Percentiles rank a stretch among this genome's conserved stretches.
These are phyloP conservation scores for Phytophthora hibernalis DNA, from an alignment of 352 stramenopile species.

Conservation along the genomic window DNA sequence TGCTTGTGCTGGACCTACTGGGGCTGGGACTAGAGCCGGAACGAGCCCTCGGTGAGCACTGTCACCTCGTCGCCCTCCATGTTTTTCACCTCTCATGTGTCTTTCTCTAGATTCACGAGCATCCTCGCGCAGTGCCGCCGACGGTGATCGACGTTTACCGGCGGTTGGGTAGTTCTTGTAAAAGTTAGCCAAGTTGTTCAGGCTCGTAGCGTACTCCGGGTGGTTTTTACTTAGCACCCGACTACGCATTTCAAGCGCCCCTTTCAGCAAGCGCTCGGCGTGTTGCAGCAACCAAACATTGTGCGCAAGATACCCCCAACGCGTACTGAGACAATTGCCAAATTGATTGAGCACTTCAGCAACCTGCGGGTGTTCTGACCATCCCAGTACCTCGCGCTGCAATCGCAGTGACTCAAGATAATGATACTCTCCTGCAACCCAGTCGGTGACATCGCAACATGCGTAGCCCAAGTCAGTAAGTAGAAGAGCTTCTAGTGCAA, in stretches of 20 bases:
- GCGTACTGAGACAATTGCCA: constrained; percentile 78
- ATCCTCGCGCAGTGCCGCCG: constrained; percentile 31
- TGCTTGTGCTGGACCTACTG: constrained; percentile 45
- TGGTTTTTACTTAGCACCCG: constrained; percentile 78
- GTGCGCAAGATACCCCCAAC: constrained; percentile 72
- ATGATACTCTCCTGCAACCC: constrained; percentile 77
- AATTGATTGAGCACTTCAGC: constrained; percentile 85
- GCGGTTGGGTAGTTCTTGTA: constrained; percentile 74
- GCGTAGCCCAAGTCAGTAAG: constrained; percentile 82
- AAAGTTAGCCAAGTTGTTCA: constrained; percentile 89
- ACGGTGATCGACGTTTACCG: constrained; percentile 40
- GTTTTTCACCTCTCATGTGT: constrained; percentile 23
- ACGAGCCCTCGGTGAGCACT: constrained; percentile 15
- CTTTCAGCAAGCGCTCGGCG: constrained; percentile 73
- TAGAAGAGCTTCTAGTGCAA: constrained; percentile 76
- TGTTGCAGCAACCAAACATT: constrained; percentile 85
- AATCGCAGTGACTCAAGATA: constrained; percentile 80
- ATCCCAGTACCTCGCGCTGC: constrained; percentile 80
- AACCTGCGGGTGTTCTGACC: constrained; percentile 78
- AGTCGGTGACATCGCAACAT: constrained; percentile 80
- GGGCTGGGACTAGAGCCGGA: constrained; percentile 33
- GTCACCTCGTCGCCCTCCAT: constrained; percentile 13
- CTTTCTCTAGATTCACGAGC: constrained; percentile 27
- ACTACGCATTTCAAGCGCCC: constrained; percentile 70
- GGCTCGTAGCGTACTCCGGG: constrained; percentile 80